Evolutionary conservation across 2,329 filamentous ascomycete species (phyloP), one percentile per base, ranked within the genome.

Genomic region (Fusarium pseudonygamai): DNA sequence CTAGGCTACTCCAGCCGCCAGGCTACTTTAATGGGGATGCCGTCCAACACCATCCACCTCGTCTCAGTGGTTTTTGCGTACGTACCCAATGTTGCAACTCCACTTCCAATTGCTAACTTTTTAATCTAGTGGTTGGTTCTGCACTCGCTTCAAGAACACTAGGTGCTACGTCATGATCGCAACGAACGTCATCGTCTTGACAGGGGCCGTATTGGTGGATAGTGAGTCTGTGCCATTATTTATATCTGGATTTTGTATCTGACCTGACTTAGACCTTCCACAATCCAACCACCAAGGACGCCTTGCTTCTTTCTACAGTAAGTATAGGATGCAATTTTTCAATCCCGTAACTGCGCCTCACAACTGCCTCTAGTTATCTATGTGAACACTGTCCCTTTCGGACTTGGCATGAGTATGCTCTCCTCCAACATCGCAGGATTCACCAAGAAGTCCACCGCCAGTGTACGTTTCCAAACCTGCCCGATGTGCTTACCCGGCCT

Each of bases 31-130:
- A 53, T 53, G 50, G 34, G 34, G 2, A 53, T 53, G 50, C 50
- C 50, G 4, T 39, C 34, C 24, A 53, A 53, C 14, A 37, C 50
- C 5, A 53, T 53, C 20, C 50, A 53, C 24, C 50, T 53, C 3
- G 24, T 39, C 2, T 53, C 50, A 7, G 50, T 53, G 3, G 50
- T 53, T 20, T 53, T 53, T 39, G 50, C 50, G 50, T 53, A 7
- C 28, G 20, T 9, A 13, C 11, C 20, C 1, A 13, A 3, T 5
- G 13, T 22, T 7, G 0, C 14, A 16, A 3, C 2, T 16, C 5
- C 2, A 22, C 12, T 0, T 3, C 18, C 2, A 0, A 2, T 16
- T 16, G 5, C 34, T 53, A 5, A 53, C 7, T 0, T 3, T 3
- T 3, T 26, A 2, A 12, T 13, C 2, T 12, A 53, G 34, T 28